These are phyloP conservation scores for Rhodotorula sp. DNA, from an alignment of 1,284 basidiomycete genomes.

Conservation along the genomic window DNA sequence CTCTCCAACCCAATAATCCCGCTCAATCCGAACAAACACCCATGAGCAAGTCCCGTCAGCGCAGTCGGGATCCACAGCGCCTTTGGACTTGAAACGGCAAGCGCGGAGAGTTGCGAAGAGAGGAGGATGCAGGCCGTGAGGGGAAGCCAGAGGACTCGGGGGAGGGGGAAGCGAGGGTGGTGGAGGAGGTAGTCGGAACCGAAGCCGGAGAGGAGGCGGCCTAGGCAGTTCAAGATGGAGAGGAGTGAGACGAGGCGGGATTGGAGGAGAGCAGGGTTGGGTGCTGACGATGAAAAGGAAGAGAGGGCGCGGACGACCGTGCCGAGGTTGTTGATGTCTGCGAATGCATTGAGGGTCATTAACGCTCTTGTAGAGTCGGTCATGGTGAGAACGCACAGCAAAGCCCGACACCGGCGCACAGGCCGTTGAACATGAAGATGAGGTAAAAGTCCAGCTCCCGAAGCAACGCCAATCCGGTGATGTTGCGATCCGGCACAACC, in stretches of 20 bases:
- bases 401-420: slow-evolving; percentile 28
- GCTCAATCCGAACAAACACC: slow-evolving; percentile 26
- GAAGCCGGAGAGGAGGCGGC: slow-evolving; percentile 33
- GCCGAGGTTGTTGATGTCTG: slow-evolving; percentile 39
- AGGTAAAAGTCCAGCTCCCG: slow-evolving; percentile 33
- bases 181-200: slow-evolving; percentile 31
- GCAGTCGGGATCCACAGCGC: slow-evolving; percentile 31
- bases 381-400: slow-evolving; percentile 12
- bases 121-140: slow-evolving; percentile 16
- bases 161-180: background rate
- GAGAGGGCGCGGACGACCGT: slow-evolving; percentile 29
- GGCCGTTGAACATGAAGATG: slow-evolving; percentile 32
- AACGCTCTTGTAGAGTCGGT: too few species aligned
- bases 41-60: slow-evolving; percentile 32
- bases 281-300: background rate
- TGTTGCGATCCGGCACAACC: slow-evolving; percentile 11
- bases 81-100: background rate
- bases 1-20: slow-evolving; percentile 34
- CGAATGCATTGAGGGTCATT: background rate
- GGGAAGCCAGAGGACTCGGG: slow-evolving; percentile 32
- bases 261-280: slow-evolving; percentile 19
- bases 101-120: slow-evolving; percentile 13
- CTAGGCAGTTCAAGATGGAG: slow-evolving; percentile 39
- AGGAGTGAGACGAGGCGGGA: slow-evolving; percentile 38
- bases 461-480: slow-evolving; percentile 24